These are phyloP conservation scores for Sechiopsis laciniata DNA, from an alignment of 306 rosid genomes.

Conservation along the genomic window DNA sequence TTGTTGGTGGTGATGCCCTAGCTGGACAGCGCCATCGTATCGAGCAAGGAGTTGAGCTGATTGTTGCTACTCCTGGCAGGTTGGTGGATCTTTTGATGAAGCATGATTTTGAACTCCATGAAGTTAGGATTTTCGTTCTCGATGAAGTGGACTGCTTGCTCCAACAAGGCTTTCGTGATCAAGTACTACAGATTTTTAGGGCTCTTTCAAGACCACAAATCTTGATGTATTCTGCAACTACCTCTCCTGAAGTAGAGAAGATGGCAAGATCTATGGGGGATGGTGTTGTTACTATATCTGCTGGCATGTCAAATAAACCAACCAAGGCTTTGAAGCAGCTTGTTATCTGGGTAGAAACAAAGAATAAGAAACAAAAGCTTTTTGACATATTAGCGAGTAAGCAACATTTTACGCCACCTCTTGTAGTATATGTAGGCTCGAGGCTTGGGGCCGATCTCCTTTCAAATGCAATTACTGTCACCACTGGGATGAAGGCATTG, in stretches of 20 bases:
- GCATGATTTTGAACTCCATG: slow-evolving; percentile 59
- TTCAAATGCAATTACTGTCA: slow-evolving; percentile 59
- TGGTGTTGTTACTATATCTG: slow-evolving; percentile 40
- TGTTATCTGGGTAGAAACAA: slow-evolving; percentile 75
- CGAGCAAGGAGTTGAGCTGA: slow-evolving; percentile 76
- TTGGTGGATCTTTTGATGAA: slow-evolving; percentile 65
- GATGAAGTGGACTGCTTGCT: slow-evolving; percentile 91
- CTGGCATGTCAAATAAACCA: slow-evolving; percentile 64
- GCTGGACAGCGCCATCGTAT: slow-evolving; percentile 71
- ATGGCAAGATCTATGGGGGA: slow-evolving; percentile 54
- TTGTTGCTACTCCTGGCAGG: slow-evolving; percentile 79
- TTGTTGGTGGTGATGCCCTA: slow-evolving; percentile 84
- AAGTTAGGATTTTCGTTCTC: slow-evolving; percentile 50
- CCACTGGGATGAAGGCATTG: slow-evolving; percentile 53
- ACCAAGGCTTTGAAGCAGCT: slow-evolving; percentile 72
- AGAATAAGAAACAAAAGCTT: slow-evolving; percentile 73
- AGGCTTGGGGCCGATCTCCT: slow-evolving; percentile 83
- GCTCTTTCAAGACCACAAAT: slow-evolving; percentile 74
- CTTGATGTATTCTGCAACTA: slow-evolving; percentile 75
- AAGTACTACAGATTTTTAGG: slow-evolving; percentile 64
- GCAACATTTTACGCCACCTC: slow-evolving; percentile 77
- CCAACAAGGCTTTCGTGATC: slow-evolving; percentile 71
- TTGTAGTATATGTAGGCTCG: slow-evolving; percentile 57
- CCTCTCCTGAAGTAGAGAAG: slow-evolving; percentile 58
- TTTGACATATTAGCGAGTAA: slow-evolving; percentile 60